phyloP scores from a whole-genome alignment of 2,329 filamentous ascomycete genomes.

The Fusarium mundagurra region DNA sequence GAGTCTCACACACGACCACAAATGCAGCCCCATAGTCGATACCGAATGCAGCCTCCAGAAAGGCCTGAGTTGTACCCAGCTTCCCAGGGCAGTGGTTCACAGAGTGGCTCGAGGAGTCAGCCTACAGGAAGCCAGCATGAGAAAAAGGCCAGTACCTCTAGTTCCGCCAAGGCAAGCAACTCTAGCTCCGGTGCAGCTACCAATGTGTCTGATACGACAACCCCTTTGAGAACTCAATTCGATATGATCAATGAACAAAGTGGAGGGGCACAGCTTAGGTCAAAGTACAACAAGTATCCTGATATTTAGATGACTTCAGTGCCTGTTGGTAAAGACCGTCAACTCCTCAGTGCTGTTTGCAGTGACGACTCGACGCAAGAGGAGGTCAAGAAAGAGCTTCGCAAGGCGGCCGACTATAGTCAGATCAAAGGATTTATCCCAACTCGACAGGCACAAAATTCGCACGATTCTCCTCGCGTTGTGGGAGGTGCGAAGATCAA shows the following conservation, averaged over 20 bases:
- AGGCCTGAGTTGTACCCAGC: background rate
- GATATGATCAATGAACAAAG: slow-evolving; percentile 10
- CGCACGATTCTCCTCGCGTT: background rate
- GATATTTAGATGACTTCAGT: slow-evolving; percentile 27
- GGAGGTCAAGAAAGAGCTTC: slow-evolving; percentile 15
- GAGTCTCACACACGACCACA: background rate
- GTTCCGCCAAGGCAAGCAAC: background rate
- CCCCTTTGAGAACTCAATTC: background rate
- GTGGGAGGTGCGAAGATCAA: background rate
- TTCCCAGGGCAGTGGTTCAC: background rate
- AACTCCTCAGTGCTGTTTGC: slow-evolving; percentile 2
- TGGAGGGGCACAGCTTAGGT: background rate
- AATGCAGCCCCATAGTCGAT: background rate
- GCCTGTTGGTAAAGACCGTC: slow-evolving; percentile 20
- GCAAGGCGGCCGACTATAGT: slow-evolving; percentile 2
- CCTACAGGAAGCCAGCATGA: background rate
- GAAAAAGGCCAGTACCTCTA: background rate
- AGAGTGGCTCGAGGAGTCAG: background rate
- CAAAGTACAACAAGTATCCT: slow-evolving; percentile 5
- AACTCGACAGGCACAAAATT: slow-evolving; percentile 24
- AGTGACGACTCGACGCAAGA: background rate
- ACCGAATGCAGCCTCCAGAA: background rate
- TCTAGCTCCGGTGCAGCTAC: background rate
- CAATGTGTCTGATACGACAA: background rate
- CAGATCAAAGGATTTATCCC: slow-evolving; percentile 28